These are phyloP conservation scores for Podila epigama DNA, from an alignment of 192 early-diverging fungal species.

Conservation along the genomic window DNA sequence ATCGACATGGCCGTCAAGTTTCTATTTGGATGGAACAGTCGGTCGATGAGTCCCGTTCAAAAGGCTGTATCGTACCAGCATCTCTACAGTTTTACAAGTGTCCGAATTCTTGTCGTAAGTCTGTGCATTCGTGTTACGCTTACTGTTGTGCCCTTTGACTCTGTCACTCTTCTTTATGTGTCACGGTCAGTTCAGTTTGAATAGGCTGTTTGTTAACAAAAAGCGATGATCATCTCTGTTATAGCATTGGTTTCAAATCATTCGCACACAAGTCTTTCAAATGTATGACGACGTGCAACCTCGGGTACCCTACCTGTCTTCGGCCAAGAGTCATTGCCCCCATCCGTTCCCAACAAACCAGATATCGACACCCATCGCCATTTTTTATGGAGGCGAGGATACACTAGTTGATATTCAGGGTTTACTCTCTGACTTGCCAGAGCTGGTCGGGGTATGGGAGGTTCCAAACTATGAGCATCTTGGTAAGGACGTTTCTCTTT, in stretches of 20 bases:
- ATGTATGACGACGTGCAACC: constrained; percentile 90
- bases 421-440: constrained; percentile 60
- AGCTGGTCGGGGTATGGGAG: constrained; percentile 64
- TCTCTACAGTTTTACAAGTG: constrained; percentile 88
- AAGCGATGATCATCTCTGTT: not conserved
- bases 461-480: constrained; percentile 85
- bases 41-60: constrained; percentile 71
- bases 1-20: constrained; percentile 76
- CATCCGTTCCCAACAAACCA: constrained; percentile 79
- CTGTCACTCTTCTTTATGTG: not conserved
- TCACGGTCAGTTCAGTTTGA: not conserved
- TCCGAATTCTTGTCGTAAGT: constrained; percentile 85
- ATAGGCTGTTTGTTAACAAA: not conserved
- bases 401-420: constrained; percentile 78
- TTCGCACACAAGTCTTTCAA: constrained; percentile 82
- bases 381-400: constrained; percentile 92
- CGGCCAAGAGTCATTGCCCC: constrained; percentile 64
- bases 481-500: constrained; percentile 27
- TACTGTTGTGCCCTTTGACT: too few relatives aligned
- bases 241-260: constrained; percentile 96
- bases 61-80: constrained; percentile 87
- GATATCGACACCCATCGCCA: constrained; percentile 85
- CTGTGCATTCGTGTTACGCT: too few relatives aligned
- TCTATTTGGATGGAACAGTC: constrained; percentile 85
- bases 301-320: constrained; percentile 53